Evolutionary conservation across 2,329 filamentous ascomycete genomes (phyloP).

Genomic region (Scolecobasidium constrictum): DNA sequence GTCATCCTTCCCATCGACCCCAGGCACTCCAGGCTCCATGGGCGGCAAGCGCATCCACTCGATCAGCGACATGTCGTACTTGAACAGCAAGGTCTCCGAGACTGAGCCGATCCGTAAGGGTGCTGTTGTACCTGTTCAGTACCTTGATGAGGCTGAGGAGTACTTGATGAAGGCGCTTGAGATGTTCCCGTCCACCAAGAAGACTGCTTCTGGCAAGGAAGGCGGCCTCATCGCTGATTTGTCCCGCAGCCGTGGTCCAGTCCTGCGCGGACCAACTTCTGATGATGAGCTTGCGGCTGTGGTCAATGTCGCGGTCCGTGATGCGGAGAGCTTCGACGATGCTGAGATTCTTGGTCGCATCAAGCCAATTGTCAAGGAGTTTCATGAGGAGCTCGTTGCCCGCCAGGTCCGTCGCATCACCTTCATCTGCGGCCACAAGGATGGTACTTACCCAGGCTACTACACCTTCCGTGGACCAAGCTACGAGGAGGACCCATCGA

Average conservation of each 20-base stretch:
- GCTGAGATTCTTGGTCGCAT: constrained; percentile 70
- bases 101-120: constrained; percentile 75
- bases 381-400: constrained; percentile 72
- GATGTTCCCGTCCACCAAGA: constrained; percentile 57
- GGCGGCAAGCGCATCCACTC: constrained; percentile 72
- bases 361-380: constrained; percentile 61
- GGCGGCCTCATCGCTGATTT: constrained; percentile 60
- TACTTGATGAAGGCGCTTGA: constrained; percentile 75
- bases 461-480: constrained; percentile 93
- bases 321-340: constrained; percentile 76
- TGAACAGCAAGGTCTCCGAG: constrained; percentile 55
- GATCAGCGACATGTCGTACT: constrained; percentile 92
- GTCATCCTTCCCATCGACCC: constrained; percentile 65
- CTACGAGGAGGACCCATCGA: constrained; percentile 86
- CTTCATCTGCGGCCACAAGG: constrained; percentile 90
- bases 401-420: constrained; percentile 81
- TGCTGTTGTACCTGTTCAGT: constrained; percentile 87
- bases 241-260: constrained; percentile 55
- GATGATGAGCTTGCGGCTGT: constrained; percentile 81
- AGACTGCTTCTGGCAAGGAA: constrained; percentile 35
- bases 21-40: constrained; percentile 53
- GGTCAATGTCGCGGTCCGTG: constrained; percentile 81
- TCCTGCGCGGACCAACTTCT: constrained; percentile 27
- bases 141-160: constrained; percentile 90
- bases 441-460: constrained; percentile 92